Evolutionary conservation across 345 rosid genomes (phyloP).

Genomic region (Fremontodendron californicum): DNA sequence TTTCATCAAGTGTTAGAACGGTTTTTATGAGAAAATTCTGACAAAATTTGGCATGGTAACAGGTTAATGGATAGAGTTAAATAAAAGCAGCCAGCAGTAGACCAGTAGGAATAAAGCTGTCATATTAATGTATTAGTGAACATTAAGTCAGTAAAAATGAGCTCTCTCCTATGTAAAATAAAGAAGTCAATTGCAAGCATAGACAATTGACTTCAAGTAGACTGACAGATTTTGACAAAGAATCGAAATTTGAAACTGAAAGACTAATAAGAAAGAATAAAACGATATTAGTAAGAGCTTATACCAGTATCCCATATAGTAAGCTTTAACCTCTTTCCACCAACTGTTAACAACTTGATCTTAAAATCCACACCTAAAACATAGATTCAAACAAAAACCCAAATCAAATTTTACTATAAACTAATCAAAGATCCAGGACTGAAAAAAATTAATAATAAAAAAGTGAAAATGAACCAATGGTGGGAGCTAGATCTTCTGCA

Average conservation of each 20-base stretch:
- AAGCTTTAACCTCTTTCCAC: conserved; percentile 79
- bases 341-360: conserved; percentile 79
- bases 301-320: conserved; percentile 98
- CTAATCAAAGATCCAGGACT: not conserved
- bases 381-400: not conserved
- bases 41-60: not conserved
- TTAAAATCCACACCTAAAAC: conserved; percentile 89
- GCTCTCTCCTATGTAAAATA: not conserved
- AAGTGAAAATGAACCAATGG: conserved; percentile 51
- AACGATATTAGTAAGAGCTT: not conserved
- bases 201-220: not conserved
- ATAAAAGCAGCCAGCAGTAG: not conserved
- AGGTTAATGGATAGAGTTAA: not conserved
- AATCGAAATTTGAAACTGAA: not conserved
- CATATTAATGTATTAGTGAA: not conserved
- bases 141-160: not conserved
- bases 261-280: not conserved
- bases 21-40: not conserved
- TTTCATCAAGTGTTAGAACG: not conserved
- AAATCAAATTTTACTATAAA: not conserved
- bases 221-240: not conserved
- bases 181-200: not conserved
- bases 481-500: conserved; percentile 74
- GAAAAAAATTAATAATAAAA: not conserved
- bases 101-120: not conserved